Base-by-base conservation (phyloP, 768 basidiomycete genomes). In the Lactifluus pinguis region DNA sequence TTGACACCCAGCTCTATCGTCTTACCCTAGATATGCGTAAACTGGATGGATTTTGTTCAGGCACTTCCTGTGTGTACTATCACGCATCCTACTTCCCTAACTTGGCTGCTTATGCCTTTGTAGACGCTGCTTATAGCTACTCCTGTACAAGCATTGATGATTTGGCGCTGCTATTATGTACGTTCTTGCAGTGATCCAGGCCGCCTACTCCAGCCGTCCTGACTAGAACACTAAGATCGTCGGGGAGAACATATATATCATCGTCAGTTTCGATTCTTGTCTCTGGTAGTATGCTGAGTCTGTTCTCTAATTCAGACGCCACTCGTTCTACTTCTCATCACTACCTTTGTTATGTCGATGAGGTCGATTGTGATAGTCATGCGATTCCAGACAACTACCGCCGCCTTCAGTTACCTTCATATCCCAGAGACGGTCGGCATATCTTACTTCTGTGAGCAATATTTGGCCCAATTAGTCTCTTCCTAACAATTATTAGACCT, bases 101-200 rank as follows among this genome's bases (percentile, higher is more conserved):
- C 8, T 8, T 49, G 19, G 17, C 48, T 4, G 11, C 29, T 17
- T 55, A 62, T 25, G 7, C 10, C 21, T 53, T 42, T 13, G 15
- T n/a, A 62, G 61, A 42, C 38, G 11, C 45, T 49, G 30, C 1
- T 44, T 30, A 57, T 57, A 25, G 15, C 61, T 2, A 38, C 15
- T 39, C 61, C 61, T 6, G 52, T 62, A 30, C 61, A 62, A 2
- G 39, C 45, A 6, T 39, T 53, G 45, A 57, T 62, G 61, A 48
- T 62, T n/a, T 47, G 30, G 39, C 61, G 61, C 6, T 62, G 61
- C 25, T 57, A 62, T 53, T 9, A 62, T 49, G 61, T 62, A 38
- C 32, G 61, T 57, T 21, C 30, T 49, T 8, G 25, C 25, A 25
- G 25, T 25, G 25, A 11, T 34, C 19, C 14, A 19, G 19, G 21